Evolutionary conservation across 1,139 yeast genomes (phyloP).

Genomic region (Yamadazyma dushanensis): DNA sequence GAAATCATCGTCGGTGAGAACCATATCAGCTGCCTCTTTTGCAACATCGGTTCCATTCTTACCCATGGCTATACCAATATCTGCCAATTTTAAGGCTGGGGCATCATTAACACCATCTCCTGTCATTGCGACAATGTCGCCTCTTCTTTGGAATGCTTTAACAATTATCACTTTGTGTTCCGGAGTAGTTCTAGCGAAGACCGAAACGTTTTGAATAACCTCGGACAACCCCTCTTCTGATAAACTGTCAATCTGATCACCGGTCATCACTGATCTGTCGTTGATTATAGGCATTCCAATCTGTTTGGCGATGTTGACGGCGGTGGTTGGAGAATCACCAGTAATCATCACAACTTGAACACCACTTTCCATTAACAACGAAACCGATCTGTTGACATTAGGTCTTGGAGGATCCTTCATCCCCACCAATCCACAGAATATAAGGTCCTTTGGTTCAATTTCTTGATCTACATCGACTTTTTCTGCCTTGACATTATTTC

Average conservation of each 20-base stretch:
- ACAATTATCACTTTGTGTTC: slow-evolving; percentile 93
- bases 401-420: slow-evolving; percentile 98
- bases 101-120: slow-evolving; percentile 99
- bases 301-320: slow-evolving; percentile 82
- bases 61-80: slow-evolving; percentile 98
- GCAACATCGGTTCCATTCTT: slow-evolving; percentile 97
- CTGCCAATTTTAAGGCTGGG: slow-evolving; percentile 96
- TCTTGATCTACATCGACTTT: slow-evolving; percentile 21
- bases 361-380: slow-evolving; percentile 80
- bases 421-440: slow-evolving; percentile 83
- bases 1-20: slow-evolving; percentile 92
- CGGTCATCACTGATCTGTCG: slow-evolving; percentile 71
- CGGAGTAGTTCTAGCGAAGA: slow-evolving; percentile 96
- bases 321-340: slow-evolving; percentile 95
- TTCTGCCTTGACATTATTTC: slow-evolving; percentile 34
- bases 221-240: slow-evolving; percentile 67
- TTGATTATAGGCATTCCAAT: slow-evolving; percentile 85
- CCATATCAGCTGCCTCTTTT: slow-evolving; percentile 98
- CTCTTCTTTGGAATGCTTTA: slow-evolving; percentile 85
- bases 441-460: slow-evolving; percentile 53
- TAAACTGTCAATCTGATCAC: slow-evolving; percentile 75
- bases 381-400: slow-evolving; percentile 70
- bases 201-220: slow-evolving; percentile 78
- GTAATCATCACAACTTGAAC: slow-evolving; percentile 97
- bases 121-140: slow-evolving; percentile 98